Base-by-base conservation (phyloP, 169 alveolate genomes). In the Cryptosporidium meleagridis region DNA sequence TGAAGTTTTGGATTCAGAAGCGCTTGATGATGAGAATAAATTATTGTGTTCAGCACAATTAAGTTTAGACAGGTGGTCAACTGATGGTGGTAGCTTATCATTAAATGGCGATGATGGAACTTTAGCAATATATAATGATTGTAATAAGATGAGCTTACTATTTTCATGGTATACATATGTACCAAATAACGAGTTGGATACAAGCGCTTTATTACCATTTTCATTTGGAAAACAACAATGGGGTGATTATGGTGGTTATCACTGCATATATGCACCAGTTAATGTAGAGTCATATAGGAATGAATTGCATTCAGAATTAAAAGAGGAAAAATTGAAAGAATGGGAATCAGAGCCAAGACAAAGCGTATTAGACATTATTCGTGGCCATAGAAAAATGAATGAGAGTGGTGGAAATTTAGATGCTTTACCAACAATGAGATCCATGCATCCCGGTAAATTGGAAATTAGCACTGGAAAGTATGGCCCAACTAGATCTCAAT, bases 151-250 rank as follows among this genome's bases (percentile, higher is more conserved):
- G 89, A 80, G 89, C 48, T 44, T 80, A 59, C 35, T 80, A 48
- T 80, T 80, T 35, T 80, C 89, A 62, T 80, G 89, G 89, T 80
- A 80, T 80, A 80, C 89, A 26, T 80, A 80, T 59, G 75, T 80
- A n/a, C 89, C 89, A 29, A 80, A 80, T 48, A 80, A 62, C 45
- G 89, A 80, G 68, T 67, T 80, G 39, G 89, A 80, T n/a, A 80
- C 89, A 80, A 80, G 89, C 39, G 89, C 89, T 37, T 21, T 80
- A 16, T 80, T 80, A 39, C 89, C 89, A 65, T 80, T 80, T 65
- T 59, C 89, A 62, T 80, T 80, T 80, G 89, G 89, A 14, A 80
- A 80, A 65, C 89, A 80, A 80, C 89, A 80, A 62, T 80, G 89
- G 89, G 89, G 89, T 62, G 89, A 80, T 33, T 80, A 80, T 18